phyloP scores from a whole-genome alignment of 2,329 filamentous ascomycete species.

The Hypoxylon sp. region DNA sequence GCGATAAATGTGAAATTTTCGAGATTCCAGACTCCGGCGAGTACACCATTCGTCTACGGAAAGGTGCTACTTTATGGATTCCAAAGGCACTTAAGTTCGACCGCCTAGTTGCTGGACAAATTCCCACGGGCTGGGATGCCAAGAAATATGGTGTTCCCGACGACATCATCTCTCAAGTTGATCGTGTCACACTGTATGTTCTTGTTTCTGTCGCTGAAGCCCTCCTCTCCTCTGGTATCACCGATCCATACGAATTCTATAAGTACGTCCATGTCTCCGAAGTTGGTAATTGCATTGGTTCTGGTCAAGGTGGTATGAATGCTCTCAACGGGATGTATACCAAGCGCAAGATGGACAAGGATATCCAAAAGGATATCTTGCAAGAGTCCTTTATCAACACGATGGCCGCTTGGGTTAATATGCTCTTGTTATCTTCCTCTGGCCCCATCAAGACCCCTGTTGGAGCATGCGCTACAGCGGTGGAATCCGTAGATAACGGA shows the following conservation, averaged over 20 bases:
- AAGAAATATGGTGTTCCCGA: constrained; percentile 97
- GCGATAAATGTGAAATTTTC: constrained; percentile 97
- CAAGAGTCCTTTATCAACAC: constrained; percentile 99
- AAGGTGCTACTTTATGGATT: constrained; percentile 94
- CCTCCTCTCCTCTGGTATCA: constrained; percentile 92
- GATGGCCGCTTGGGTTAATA: constrained; percentile 99
- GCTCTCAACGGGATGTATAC: constrained; percentile 98
- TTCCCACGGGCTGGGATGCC: constrained; percentile 97
- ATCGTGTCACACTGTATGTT: constrained; percentile 95
- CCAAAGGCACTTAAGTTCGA: constrained; percentile 98
- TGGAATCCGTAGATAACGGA: constrained; percentile 97
- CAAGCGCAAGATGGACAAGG: constrained; percentile 96
- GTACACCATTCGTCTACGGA: constrained; percentile 94
- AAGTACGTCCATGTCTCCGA: constrained; percentile 99
- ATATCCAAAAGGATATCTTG: constrained; percentile 97
- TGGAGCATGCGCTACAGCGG: constrained; percentile 95
- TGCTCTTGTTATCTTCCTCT: constrained; percentile 96
- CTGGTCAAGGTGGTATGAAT: constrained; percentile 94
- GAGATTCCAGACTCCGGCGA: constrained; percentile 95
- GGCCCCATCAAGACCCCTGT: constrained; percentile 99
- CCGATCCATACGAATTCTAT: constrained; percentile 99
- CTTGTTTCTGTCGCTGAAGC: constrained; percentile 95
- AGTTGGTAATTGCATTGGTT: constrained; percentile 98
- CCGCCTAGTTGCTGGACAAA: constrained; percentile 95
- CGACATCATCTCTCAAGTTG: constrained; percentile 97